phyloP scores from a whole-genome alignment of 1,284 basidiomycete genomes.

The Boletus hoseneyae region DNA sequence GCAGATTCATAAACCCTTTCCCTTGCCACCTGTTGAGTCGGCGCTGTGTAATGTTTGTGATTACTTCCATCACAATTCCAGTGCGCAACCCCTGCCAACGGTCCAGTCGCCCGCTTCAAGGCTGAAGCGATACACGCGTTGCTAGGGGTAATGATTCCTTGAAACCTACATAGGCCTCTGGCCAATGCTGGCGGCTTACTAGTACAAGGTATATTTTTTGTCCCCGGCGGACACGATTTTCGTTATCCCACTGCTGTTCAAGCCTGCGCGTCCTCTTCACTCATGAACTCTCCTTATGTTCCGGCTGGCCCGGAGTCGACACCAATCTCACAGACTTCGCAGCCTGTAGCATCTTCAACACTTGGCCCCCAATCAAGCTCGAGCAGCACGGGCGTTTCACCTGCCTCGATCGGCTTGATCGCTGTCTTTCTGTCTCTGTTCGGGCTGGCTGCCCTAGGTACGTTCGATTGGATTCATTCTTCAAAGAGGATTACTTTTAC shows the following conservation, averaged over 20 bases:
- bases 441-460: conserved; percentile 20
- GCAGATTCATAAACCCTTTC: neutral
- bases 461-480: conserved; percentile 3
- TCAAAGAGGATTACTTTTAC: neutral
- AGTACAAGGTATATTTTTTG: neutral
- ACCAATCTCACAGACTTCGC: neutral
- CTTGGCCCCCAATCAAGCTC: neutral
- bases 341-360: neutral
- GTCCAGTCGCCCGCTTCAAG: neutral
- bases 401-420: conserved; percentile 1
- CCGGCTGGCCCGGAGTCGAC: conserved; percentile 11
- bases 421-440: conserved; percentile 17
- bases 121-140: conserved; percentile 14
- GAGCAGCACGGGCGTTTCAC: conserved; percentile 2
- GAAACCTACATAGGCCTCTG: conserved; percentile 6
- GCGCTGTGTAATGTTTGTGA: neutral
- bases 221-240: conserved; percentile 1
- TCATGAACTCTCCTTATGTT: conserved; percentile 11
- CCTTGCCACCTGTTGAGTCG: neutral
- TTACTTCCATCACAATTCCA: neutral
- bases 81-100: neutral
- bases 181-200: neutral
- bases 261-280: neutral
- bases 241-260: neutral
- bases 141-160: conserved; percentile 15